Percentiles rank a stretch among this genome's conserved stretches.
phyloP scores from a whole-genome alignment of 768 basidiomycete species.

The Boletus sp. region DNA sequence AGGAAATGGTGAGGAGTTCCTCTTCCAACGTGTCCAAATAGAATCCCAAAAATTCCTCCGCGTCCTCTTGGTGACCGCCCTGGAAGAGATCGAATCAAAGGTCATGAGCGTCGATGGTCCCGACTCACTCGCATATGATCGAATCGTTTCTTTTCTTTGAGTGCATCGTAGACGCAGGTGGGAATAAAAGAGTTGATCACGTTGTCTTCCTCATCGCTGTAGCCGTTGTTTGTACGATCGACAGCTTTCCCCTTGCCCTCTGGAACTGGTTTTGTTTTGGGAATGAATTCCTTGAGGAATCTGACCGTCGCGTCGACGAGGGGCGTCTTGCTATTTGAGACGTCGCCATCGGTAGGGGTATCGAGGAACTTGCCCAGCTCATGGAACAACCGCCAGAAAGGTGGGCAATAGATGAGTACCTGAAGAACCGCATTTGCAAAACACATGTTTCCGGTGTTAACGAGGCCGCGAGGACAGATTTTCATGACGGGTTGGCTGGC shows the following conservation, averaged over 20 bases:
- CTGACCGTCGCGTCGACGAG: constrained; percentile 65
- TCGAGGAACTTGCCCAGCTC: constrained; percentile 59
- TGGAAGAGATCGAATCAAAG: constrained; percentile 27
- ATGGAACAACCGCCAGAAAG: constrained; percentile 75
- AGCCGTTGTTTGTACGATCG: constrained; percentile 26
- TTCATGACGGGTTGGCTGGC: constrained; percentile 21
- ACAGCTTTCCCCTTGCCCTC: constrained; percentile 40
- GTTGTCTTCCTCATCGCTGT: constrained; percentile 45
- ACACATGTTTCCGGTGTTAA: constrained; percentile 97
- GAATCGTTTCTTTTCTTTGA: constrained; percentile 91
- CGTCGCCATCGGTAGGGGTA: constrained; percentile 24
- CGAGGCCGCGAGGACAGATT: constrained; percentile 72
- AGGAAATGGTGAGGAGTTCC: constrained; percentile 70
- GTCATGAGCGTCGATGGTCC: constrained; percentile 1
- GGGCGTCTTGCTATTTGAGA: constrained; percentile 40
- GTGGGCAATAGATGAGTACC: constrained; percentile 83
- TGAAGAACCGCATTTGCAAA: constrained; percentile 96
- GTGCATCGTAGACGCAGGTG: constrained; percentile 82
- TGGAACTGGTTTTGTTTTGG: constrained; percentile 21
- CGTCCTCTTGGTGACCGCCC: constrained; percentile 95
- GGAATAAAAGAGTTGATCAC: constrained; percentile 75
- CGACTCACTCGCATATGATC: constrained; percentile 82
- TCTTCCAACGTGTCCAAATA: constrained; percentile 94
- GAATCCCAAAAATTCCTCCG: constrained; percentile 98
- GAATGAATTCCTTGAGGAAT: constrained; percentile 76